Percentiles rank a stretch among this genome's conserved stretches.
Evolutionary conservation across 768 basidiomycete species (phyloP).

Genomic region (Hortiboletus flavorubellus): DNA sequence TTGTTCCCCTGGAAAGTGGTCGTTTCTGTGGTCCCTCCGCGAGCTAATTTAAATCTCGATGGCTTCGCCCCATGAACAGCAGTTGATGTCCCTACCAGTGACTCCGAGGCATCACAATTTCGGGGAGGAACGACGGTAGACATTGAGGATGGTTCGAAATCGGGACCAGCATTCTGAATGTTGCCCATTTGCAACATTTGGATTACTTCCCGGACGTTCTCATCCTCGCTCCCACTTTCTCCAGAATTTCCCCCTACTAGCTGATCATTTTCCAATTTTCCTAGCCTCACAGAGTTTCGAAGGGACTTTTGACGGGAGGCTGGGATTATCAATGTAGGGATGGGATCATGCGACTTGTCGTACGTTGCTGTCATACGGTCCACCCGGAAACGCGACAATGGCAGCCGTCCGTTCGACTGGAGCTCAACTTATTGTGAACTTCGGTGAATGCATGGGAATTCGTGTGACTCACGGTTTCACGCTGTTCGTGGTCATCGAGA

Average conservation of each 20-base stretch:
- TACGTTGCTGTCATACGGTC: constrained; percentile 50
- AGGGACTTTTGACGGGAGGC: constrained; percentile 45
- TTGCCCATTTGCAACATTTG: constrained; percentile 50
- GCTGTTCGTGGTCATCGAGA: constrained; percentile 42
- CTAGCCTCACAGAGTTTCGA: constrained; percentile 51
- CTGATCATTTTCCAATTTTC: constrained; percentile 49
- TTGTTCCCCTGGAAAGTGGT: constrained; percentile 24
- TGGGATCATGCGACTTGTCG: constrained; percentile 34
- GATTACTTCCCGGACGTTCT: constrained; percentile 46
- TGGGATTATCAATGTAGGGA: constrained; percentile 42
- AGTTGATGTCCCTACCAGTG: not conserved
- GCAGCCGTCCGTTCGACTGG: constrained; percentile 44
- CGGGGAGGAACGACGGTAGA: not conserved
- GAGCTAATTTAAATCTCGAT: constrained; percentile 47
- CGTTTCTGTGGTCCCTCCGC: not conserved
- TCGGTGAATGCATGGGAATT: constrained; percentile 1
- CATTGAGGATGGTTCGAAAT: constrained; percentile 25
- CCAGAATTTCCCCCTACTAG: constrained; percentile 49
- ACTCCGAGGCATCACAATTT: not conserved
- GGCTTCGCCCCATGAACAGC: constrained; percentile 31
- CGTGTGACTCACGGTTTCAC: constrained; percentile 39
- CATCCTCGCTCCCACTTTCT: constrained; percentile 56
- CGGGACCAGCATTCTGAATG: constrained; percentile 52
- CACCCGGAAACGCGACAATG: constrained; percentile 65
- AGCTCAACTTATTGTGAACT: not conserved